phyloP scores from a whole-genome alignment of 2,329 filamentous ascomycete genomes.

The Didymella pomorum region DNA sequence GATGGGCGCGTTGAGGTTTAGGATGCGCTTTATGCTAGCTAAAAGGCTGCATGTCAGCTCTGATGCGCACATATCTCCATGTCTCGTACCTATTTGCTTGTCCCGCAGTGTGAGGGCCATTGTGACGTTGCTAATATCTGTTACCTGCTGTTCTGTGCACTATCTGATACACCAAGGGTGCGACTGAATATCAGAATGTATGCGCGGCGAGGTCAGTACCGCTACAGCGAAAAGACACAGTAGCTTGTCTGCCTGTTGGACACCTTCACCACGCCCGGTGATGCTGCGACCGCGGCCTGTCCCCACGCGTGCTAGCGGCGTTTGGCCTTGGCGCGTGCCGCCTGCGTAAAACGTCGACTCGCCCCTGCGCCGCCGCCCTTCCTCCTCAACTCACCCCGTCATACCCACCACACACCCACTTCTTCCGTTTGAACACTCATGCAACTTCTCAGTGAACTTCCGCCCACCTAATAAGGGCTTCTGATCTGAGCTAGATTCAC shows the following conservation, averaged over 20 bases:
- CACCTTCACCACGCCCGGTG: conserved; percentile 17
- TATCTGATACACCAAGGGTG: conserved; percentile 34
- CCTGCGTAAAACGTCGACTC: conserved; percentile 32
- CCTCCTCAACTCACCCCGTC: conserved; percentile 37
- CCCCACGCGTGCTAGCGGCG: conserved; percentile 31
- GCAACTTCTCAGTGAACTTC: conserved; percentile 48
- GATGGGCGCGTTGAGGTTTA: conserved; percentile 85
- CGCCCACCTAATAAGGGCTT: conserved; percentile 52
- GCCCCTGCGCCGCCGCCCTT: conserved; percentile 36
- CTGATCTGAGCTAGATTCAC: conserved; percentile 48
- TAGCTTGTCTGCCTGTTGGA: conserved; percentile 30
- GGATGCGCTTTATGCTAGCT: conserved; percentile 94
- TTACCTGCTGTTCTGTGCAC: conserved; percentile 36
- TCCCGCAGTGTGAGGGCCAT: conserved; percentile 64
- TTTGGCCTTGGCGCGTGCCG: conserved; percentile 30
- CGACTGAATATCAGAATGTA: background rate
- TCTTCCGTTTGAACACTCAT: conserved; percentile 45
- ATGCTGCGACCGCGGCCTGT: conserved; percentile 22
- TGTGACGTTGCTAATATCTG: conserved; percentile 29
- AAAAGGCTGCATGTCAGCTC: conserved; percentile 24
- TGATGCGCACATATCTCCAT: background rate
- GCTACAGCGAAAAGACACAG: conserved; percentile 26
- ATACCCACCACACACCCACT: conserved; percentile 30
- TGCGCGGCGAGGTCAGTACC: background rate
- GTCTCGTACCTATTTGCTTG: conserved; percentile 65